phyloP scores from a whole-genome alignment of 768 basidiomycete genomes.

The Leccinum subgranulosum region DNA sequence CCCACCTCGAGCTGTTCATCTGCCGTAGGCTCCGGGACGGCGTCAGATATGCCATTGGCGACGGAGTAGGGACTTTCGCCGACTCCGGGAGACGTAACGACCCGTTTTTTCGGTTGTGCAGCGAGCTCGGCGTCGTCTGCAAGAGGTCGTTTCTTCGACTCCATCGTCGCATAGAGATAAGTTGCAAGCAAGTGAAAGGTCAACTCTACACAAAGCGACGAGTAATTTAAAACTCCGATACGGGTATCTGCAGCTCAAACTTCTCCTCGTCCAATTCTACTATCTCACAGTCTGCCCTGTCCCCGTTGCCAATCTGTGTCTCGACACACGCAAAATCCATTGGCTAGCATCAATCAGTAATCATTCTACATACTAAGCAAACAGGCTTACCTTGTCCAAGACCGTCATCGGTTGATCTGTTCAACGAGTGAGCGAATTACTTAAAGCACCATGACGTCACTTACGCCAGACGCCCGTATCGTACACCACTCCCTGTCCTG shows the following conservation, averaged over 20 bases:
- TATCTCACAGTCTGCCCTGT: slow-evolving; percentile 82
- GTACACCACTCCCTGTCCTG: slow-evolving; percentile 86
- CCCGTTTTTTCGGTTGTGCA: slow-evolving; percentile 53
- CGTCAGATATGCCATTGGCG: slow-evolving; percentile 38
- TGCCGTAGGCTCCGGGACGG: slow-evolving; percentile 44
- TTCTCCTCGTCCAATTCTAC: slow-evolving; percentile 39
- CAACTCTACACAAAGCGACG: slow-evolving; percentile 12
- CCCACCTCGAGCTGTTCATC: slow-evolving; percentile 65
- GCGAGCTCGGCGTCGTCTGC: slow-evolving; percentile 47
- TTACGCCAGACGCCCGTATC: slow-evolving; percentile 85
- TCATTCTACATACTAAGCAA: background rate
- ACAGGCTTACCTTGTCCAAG: slow-evolving; percentile 54
- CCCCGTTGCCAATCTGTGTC: slow-evolving; percentile 85
- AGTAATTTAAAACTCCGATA: slow-evolving; percentile 30
- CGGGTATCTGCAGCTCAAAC: background rate
- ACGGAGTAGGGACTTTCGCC: slow-evolving; percentile 46
- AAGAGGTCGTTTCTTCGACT: slow-evolving; percentile 60
- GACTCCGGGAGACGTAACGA: slow-evolving; percentile 38
- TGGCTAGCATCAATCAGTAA: slow-evolving; percentile 38
- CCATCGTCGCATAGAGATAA: slow-evolving; percentile 36
- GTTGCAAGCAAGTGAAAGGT: slow-evolving; percentile 4
- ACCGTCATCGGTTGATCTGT: slow-evolving; percentile 93
- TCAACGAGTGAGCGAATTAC: slow-evolving; percentile 5
- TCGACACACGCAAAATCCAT: slow-evolving; percentile 90
- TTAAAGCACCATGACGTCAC: slow-evolving; percentile 31